Evolutionary conservation across 306 rosid species (phyloP).

Genomic region (Vicia faba): DNA sequence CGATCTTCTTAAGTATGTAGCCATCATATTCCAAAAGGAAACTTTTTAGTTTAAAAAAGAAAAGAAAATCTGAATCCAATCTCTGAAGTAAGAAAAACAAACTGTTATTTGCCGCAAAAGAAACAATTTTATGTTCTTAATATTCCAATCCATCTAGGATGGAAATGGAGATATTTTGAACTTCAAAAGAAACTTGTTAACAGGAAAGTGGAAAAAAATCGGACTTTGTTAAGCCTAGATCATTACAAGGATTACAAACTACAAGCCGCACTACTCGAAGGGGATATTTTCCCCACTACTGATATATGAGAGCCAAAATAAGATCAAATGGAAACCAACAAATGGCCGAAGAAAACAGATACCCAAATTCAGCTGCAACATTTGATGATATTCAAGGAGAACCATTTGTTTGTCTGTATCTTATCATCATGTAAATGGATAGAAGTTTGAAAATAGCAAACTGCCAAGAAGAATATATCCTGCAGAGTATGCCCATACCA

Average conservation of each 20-base stretch:
- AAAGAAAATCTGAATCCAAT: no score
- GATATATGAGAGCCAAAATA: slow-evolving; percentile 14
- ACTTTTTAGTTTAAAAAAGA: no score
- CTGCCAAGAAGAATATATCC: slow-evolving; percentile 86
- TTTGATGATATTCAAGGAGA: slow-evolving; percentile 19
- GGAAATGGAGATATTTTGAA: background rate
- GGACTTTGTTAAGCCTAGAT: background rate
- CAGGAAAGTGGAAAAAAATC: background rate
- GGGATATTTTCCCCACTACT: slow-evolving; percentile 4
- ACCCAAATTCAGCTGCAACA: slow-evolving; percentile 15
- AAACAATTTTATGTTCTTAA: no score
- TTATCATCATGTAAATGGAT: slow-evolving; percentile 76
- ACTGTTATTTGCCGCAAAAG: no score
- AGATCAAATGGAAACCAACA: slow-evolving; percentile 27
- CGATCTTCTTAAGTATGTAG: no score
- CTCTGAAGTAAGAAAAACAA: no score
- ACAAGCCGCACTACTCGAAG: background rate
- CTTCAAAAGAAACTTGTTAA: background rate
- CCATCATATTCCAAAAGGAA: no score
- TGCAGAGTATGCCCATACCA: slow-evolving; percentile 77
- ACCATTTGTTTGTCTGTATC: background rate
- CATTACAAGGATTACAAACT: background rate
- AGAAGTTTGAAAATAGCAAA: slow-evolving; percentile 83
- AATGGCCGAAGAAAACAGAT: slow-evolving; percentile 7
- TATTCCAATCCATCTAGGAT: background rate